Conservation (phyloP, 129 eudicot genomes). For the Dittrichia graveolens region DNA sequence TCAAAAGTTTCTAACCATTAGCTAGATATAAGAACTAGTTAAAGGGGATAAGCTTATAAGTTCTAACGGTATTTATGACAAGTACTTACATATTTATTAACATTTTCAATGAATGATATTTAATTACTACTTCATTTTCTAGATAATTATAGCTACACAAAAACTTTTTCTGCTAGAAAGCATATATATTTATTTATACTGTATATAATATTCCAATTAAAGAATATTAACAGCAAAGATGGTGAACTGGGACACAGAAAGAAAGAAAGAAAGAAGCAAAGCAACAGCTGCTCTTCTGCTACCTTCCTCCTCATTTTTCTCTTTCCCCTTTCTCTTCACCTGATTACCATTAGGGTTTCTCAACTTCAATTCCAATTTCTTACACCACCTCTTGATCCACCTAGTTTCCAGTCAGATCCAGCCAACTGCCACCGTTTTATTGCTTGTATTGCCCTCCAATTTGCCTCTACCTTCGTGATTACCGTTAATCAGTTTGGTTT, state of each 20-base stretch:
- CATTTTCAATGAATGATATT: too few species aligned
- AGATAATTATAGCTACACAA: too few species aligned
- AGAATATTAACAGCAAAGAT: constrained; percentile 33
- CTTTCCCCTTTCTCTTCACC: constrained; percentile 29
- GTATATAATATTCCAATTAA: not conserved
- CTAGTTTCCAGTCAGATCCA: constrained; percentile 34
- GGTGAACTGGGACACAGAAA: constrained; percentile 30
- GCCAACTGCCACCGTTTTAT: not conserved
- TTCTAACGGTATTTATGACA: too few species aligned
- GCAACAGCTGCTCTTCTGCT: constrained; percentile 40
- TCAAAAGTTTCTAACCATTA: too few species aligned
- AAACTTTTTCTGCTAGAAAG: too few species aligned
- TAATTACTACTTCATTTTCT: too few species aligned
- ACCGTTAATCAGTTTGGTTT: not conserved
- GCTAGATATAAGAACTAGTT: too few species aligned
- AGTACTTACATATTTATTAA: too few species aligned
- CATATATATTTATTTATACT: too few species aligned
- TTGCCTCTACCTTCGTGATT: not conserved
- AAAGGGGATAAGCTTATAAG: too few species aligned
- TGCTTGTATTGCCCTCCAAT: not conserved
- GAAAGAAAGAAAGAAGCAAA: constrained; percentile 26
- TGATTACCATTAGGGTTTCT: constrained; percentile 27
- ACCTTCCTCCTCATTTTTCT: constrained; percentile 15
- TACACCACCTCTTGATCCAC: constrained; percentile 24
- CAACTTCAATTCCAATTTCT: not conserved